Conservation (phyloP, 2,329 filamentous ascomycete species). For the Fusarium albosuccineum region DNA sequence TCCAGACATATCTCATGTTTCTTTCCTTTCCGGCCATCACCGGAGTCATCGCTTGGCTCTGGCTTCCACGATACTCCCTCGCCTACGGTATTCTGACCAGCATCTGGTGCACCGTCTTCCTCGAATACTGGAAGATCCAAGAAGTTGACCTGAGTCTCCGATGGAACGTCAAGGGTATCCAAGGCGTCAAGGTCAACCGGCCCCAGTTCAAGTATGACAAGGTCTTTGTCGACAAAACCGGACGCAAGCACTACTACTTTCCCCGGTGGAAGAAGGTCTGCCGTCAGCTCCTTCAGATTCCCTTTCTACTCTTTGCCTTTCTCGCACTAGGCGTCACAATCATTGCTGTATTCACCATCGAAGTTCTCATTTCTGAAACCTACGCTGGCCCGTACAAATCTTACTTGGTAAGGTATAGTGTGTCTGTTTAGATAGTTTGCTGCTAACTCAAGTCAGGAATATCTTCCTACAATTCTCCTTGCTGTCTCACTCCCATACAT, state of each 20-base stretch:
- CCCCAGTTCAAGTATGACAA: constrained; percentile 75
- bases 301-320: constrained; percentile 73
- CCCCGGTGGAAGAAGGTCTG: constrained; percentile 73
- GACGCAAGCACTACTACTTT: constrained; percentile 72
- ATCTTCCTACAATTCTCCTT: constrained; percentile 78
- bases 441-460: constrained; percentile 65
- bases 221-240: constrained; percentile 71
- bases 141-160: constrained; percentile 78
- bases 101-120: constrained; percentile 79
- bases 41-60: constrained; percentile 76
- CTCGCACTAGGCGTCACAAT: constrained; percentile 75
- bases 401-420: constrained; percentile 64
- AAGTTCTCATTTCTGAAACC: constrained; percentile 80
- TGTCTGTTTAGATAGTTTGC: fast-evolving
- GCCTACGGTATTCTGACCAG: constrained; percentile 75
- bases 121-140: constrained; percentile 85
- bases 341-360: constrained; percentile 76
- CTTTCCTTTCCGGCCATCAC: constrained; percentile 77
- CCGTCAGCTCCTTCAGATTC: constrained; percentile 76
- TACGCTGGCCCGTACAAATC: constrained; percentile 78
- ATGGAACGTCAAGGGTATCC: constrained; percentile 79
- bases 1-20: constrained; percentile 80
- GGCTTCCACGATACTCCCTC: constrained; percentile 77
- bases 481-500: constrained; percentile 76
- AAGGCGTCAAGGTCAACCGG: constrained; percentile 74